Evolutionary conservation across 306 rosid species (phyloP).

Genomic region (Crotalaria pallida): DNA sequence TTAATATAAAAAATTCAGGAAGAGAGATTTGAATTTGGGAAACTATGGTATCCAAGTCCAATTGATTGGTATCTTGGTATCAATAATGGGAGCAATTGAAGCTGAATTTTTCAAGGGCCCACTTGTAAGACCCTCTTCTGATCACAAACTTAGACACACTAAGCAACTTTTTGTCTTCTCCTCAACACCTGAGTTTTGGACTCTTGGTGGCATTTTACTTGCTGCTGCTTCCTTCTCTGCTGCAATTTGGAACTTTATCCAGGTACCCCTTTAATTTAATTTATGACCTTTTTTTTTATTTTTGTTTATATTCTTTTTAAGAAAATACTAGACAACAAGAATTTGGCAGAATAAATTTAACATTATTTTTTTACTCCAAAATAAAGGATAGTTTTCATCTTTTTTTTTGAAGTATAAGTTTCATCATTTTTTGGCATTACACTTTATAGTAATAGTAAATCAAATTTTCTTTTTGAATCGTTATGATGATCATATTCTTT

Average conservation of each 20-base stretch:
- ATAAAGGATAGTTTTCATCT: too few relatives aligned
- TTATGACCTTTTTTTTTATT: neutral
- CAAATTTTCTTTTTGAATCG: neutral
- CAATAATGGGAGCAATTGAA: slow-evolving; percentile 50
- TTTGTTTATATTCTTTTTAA: neutral
- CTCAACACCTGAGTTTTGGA: slow-evolving; percentile 60
- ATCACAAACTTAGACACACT: slow-evolving; percentile 27
- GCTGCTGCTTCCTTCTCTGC: slow-evolving; percentile 54
- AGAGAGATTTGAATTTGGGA: slow-evolving; percentile 33
- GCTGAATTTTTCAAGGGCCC: slow-evolving; percentile 61
- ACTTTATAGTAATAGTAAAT: neutral
- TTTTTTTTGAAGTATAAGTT: too few relatives aligned
- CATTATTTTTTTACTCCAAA: too few relatives aligned
- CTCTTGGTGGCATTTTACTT: slow-evolving; percentile 64
- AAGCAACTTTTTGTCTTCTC: slow-evolving; percentile 48
- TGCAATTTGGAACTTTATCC: slow-evolving; percentile 54
- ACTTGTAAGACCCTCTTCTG: slow-evolving; percentile 42
- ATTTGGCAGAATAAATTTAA: too few relatives aligned
- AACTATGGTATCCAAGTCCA: slow-evolving; percentile 37
- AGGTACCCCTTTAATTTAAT: slow-evolving; percentile 9
- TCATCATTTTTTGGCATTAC: too few relatives aligned
- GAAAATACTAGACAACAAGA: too few relatives aligned
- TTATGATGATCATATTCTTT: neutral
- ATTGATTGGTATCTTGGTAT: slow-evolving; percentile 50
- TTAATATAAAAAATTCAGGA: slow-evolving; percentile 28